Evolutionary conservation across 108 stramenopile genomes (phyloP).

Genomic region (Nannochloropsis granulata): DNA sequence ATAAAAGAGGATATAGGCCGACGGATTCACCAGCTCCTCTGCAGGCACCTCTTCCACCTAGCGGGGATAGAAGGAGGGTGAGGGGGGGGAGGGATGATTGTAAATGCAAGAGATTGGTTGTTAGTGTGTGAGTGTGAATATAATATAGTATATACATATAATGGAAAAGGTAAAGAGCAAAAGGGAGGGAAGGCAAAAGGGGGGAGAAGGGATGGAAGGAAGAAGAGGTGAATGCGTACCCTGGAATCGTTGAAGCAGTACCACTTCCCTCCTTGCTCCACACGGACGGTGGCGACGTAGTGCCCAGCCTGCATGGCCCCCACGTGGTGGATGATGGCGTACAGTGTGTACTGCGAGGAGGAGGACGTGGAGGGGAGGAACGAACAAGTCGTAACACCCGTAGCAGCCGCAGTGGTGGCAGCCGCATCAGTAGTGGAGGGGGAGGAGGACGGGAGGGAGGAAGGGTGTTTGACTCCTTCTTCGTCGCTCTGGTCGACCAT

Average conservation of each 20-base stretch:
- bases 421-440: too few relatives aligned
- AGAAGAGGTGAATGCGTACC: not conserved
- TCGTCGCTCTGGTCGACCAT: too few relatives aligned
- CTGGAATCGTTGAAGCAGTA: slow-evolving; percentile 24
- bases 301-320: slow-evolving; percentile 25
- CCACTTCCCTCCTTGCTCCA: slow-evolving; percentile 8
- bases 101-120: too few relatives aligned
- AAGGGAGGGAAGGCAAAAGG: too few relatives aligned
- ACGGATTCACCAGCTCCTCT: slow-evolving; percentile 13
- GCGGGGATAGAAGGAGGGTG: not conserved
- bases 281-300: slow-evolving; percentile 26
- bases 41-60: slow-evolving; percentile 19
- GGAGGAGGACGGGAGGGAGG: too few relatives aligned
- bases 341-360: slow-evolving; percentile 17
- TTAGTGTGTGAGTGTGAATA: too few relatives aligned
- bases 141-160: too few relatives aligned
- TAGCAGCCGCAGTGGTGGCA: not conserved
- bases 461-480: too few relatives aligned
- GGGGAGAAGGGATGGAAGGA: not conserved
- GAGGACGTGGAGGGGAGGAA: not conserved
- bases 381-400: not conserved
- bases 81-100: not conserved
- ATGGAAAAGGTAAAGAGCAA: too few relatives aligned
- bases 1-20: slow-evolving; percentile 40
- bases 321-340: slow-evolving; percentile 31